These are phyloP conservation scores for Globisporangium parvum DNA, from an alignment of 352 stramenopile genomes.

Conservation along the genomic window DNA sequence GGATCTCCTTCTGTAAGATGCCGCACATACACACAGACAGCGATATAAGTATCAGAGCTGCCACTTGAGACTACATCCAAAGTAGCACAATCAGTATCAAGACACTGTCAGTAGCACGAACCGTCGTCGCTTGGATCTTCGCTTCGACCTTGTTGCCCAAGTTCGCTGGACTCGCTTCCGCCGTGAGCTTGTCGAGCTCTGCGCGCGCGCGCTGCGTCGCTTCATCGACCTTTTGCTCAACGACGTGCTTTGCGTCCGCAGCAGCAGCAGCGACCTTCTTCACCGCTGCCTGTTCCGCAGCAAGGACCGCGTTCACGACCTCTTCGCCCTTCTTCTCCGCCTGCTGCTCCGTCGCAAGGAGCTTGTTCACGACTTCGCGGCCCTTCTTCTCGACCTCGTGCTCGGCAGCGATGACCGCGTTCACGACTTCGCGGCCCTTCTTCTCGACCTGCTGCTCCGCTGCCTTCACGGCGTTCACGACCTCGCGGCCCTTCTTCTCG, in stretches of 20 bases:
- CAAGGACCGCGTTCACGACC: conserved; percentile 13
- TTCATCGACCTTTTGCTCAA: conserved; percentile 63
- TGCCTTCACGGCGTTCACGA: conserved; percentile 16
- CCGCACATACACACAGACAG: conserved; percentile 1
- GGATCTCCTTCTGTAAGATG: conserved; percentile 41
- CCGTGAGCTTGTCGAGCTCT: conserved; percentile 51
- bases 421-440: conserved; percentile 19
- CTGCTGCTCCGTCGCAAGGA: conserved; percentile 7
- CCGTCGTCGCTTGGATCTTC: conserved; percentile 63
- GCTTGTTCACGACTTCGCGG: conserved; percentile 18
- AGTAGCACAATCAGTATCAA: neutral
- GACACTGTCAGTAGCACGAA: conserved; percentile 12
- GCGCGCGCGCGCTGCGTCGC: conserved; percentile 50
- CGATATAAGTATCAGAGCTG: conserved; percentile 1
- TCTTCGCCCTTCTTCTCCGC: conserved; percentile 5
- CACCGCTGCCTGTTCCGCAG: conserved; percentile 21
- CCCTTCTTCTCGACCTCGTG: conserved; percentile 19
- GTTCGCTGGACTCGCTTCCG: conserved; percentile 36
- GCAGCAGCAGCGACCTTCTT: conserved; percentile 25
- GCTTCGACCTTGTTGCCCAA: conserved; percentile 46
- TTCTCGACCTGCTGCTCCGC: conserved; percentile 19
- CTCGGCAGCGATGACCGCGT: conserved; percentile 14
- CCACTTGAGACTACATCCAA: neutral
- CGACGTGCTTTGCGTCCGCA: conserved; percentile 19
- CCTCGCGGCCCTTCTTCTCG: conserved; percentile 17